These are phyloP conservation scores for Drosera capensis DNA, from an alignment of 148 eudicot genomes.

Conservation along the genomic window DNA sequence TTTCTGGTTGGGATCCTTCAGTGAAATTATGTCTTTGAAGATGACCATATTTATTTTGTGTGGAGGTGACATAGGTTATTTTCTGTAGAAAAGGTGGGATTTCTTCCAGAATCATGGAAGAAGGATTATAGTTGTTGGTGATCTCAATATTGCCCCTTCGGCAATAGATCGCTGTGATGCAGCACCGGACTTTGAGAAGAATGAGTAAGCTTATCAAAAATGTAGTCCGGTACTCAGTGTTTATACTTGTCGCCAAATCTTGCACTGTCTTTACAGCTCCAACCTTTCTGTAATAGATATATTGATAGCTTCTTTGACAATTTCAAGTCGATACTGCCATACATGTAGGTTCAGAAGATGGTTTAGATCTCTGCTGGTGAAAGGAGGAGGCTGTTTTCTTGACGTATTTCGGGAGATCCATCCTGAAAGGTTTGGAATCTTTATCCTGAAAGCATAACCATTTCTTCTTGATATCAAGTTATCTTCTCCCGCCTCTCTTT, in stretches of 20 bases:
- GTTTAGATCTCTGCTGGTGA: conserved; percentile 65
- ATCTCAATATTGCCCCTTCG: conserved; percentile 87
- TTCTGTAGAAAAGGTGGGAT: conserved; percentile 91
- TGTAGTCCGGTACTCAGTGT: too few species aligned
- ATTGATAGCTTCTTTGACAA: conserved; percentile 3
- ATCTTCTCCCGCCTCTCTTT: background rate
- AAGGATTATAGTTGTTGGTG: conserved; percentile 74
- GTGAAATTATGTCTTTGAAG: too few species aligned
- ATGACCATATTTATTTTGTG: background rate
- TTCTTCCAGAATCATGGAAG: conserved; percentile 52
- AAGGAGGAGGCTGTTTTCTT: conserved; percentile 53
- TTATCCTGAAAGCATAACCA: conserved; percentile 1
- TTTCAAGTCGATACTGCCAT: background rate
- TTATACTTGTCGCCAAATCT: too few species aligned
- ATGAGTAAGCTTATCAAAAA: conserved; percentile 86
- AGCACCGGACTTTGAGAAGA: conserved; percentile 73
- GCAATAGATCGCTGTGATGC: conserved; percentile 90
- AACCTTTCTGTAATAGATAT: too few species aligned
- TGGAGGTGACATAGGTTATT: too few species aligned
- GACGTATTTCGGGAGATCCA: conserved; percentile 68
- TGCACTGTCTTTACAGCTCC: too few species aligned
- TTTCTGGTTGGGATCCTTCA: too few species aligned
- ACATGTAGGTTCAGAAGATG: conserved; percentile 72
- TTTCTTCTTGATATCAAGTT: background rate
- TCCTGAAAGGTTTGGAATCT: conserved; percentile 43